phyloP scores from a whole-genome alignment of 2,329 filamentous ascomycete genomes.

The Fusarium virguliforme region DNA sequence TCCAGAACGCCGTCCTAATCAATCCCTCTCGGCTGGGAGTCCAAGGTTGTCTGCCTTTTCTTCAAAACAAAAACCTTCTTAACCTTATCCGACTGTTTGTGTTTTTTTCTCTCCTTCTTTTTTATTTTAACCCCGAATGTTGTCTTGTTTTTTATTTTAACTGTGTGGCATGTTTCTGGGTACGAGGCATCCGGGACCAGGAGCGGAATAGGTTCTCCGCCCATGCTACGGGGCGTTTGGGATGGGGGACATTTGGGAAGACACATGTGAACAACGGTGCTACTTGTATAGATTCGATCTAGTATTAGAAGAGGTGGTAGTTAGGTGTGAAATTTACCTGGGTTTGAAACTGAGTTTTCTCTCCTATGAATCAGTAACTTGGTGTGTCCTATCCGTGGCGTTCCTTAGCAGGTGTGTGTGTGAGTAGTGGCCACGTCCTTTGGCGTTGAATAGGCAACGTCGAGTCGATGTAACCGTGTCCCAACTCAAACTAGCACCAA shows the following conservation, averaged over 20 bases:
- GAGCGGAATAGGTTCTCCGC: conserved; percentile 48
- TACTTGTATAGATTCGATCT: conserved; percentile 53
- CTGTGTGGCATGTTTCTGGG: conserved; percentile 52
- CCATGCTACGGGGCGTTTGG: conserved; percentile 53
- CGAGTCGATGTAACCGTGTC: background rate
- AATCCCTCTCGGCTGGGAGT: conserved; percentile 40
- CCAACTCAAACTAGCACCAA: background rate
- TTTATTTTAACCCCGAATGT: conserved; percentile 2
- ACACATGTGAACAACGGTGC: conserved; percentile 52
- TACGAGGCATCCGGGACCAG: conserved; percentile 51
- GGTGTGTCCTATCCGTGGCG: background rate
- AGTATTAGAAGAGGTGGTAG: conserved; percentile 52
- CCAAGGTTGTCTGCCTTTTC: conserved; percentile 40
- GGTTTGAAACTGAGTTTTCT: conserved; percentile 41
- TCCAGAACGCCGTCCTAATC: conserved; percentile 48
- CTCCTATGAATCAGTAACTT: background rate
- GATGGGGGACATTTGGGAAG: conserved; percentile 50
- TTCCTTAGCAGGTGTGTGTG: background rate
- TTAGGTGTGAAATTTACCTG: conserved; percentile 49
- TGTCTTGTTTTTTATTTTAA: conserved; percentile 29
- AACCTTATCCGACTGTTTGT: conserved; percentile 36
- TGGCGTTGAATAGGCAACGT: conserved; percentile 8
- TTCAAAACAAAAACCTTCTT: conserved; percentile 39
- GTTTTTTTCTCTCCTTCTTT: background rate
- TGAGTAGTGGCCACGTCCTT: background rate